phyloP scores from a whole-genome alignment of 768 basidiomycete genomes.

The Trametes elegans region DNA sequence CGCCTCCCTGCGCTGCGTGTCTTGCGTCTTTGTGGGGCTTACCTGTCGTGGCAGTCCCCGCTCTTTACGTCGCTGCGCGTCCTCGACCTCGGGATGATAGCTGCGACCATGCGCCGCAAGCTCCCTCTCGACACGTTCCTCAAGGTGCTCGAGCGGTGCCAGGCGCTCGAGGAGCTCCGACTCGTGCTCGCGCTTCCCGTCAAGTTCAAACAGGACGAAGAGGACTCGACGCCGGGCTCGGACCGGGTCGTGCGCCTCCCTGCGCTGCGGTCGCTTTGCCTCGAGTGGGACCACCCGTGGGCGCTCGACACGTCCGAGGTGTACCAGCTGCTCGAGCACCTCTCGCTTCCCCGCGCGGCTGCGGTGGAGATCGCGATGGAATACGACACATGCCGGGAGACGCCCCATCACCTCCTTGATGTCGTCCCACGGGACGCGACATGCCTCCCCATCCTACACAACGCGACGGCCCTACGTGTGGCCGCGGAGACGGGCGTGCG shows the following conservation, averaged over 20 bases:
- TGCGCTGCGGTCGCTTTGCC: neutral
- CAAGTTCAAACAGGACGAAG: neutral
- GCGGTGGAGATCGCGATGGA: neutral
- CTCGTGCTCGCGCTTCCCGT: neutral
- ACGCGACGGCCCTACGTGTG: neutral
- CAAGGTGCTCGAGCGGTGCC: neutral
- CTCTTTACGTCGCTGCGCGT: neutral
- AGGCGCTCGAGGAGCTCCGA: neutral
- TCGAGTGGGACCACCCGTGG: neutral
- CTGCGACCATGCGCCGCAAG: no score
- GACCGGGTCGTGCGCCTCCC: neutral
- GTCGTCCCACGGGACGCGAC: neutral
- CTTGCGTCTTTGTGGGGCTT: neutral
- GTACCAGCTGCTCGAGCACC: neutral
- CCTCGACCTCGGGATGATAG: neutral
- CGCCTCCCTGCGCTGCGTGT: neutral
- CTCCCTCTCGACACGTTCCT: neutral
- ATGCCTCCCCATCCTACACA: neutral
- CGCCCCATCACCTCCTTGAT: neutral
- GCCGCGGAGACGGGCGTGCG: neutral
- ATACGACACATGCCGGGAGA: neutral
- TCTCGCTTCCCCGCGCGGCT: neutral
- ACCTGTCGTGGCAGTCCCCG: neutral
- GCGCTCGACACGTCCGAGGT: neutral
- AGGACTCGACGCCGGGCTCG: neutral